These are phyloP conservation scores for Ceratopteris richardii DNA, from an alignment of 75 land plant species.

Conservation along the genomic window DNA sequence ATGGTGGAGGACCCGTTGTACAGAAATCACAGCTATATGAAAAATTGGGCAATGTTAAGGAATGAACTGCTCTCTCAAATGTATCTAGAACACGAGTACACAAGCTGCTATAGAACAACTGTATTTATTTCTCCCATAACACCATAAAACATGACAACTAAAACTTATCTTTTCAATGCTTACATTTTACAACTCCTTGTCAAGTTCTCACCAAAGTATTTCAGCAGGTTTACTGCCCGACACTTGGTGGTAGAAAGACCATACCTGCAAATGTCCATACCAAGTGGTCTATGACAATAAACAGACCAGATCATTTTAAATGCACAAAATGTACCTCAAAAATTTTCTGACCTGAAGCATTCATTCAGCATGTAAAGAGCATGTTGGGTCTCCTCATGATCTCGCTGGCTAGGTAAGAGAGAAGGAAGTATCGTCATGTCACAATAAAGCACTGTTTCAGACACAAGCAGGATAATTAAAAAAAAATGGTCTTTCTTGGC, in stretches of 20 bases:
- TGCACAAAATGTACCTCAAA: neutral
- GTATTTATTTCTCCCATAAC: no score
- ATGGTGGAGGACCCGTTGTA: conserved; percentile 45
- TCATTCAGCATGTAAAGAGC: conserved; percentile 57
- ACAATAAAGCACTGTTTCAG: conserved; percentile 46
- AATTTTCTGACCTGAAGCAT: conserved; percentile 50
- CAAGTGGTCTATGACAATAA: neutral
- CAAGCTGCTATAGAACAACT: no score
- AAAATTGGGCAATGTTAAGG: no score
- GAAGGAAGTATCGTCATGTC: conserved; percentile 54
- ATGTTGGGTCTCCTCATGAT: conserved; percentile 51
- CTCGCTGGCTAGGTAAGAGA: conserved; percentile 63
- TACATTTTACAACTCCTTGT: no score
- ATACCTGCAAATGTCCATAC: conserved; percentile 41
- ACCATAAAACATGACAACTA: no score
- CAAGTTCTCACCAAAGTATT: conserved; percentile 71
- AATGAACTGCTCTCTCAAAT: no score
- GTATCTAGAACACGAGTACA: no score
- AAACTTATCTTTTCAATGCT: no score
- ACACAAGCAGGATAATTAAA: conserved; percentile 1
- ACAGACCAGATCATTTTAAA: neutral
- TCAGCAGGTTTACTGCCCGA: conserved; percentile 55
- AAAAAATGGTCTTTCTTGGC: conserved; percentile 7
- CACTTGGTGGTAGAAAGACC: conserved; percentile 55
- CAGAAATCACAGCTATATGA: conserved; percentile 78